These are phyloP conservation scores for Eucalyptus pauciflora DNA, from an alignment of 345 rosid species.

Conservation along the genomic window DNA sequence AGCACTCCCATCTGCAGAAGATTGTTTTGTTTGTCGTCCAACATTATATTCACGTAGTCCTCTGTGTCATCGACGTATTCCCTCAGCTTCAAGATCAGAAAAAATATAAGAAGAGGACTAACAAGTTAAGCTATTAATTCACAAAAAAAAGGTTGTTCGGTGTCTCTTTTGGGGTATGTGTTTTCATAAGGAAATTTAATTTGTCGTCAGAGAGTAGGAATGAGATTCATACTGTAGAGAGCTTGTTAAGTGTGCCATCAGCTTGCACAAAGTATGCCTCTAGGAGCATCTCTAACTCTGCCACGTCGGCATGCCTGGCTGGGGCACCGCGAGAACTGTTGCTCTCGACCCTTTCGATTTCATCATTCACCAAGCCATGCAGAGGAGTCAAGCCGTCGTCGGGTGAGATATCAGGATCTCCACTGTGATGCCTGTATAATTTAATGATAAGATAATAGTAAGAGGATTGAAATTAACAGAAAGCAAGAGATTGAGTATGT, in stretches of 20 bases:
- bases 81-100: conserved; percentile 9
- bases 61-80: conserved; percentile 30
- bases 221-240: conserved; percentile 18
- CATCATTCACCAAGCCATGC: neutral
- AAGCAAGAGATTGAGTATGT: neutral
- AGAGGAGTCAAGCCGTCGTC: neutral
- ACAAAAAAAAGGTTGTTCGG: neutral
- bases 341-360: neutral
- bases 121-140: neutral
- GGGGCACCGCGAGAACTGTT: neutral
- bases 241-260: conserved; percentile 29
- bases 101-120: neutral
- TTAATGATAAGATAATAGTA: neutral
- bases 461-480: neutral
- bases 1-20: conserved; percentile 1
- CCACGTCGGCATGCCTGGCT: neutral
- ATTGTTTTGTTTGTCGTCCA: neutral
- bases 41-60: conserved; percentile 26
- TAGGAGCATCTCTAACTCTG: conserved; percentile 30
- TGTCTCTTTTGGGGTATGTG: neutral
- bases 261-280: conserved; percentile 34
- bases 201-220: neutral
- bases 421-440: neutral
- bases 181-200: neutral
- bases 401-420: neutral